Evolutionary conservation across 1,284 basidiomycete genomes (phyloP).

Genomic region (Cutaneotrichosporon sp.): DNA sequence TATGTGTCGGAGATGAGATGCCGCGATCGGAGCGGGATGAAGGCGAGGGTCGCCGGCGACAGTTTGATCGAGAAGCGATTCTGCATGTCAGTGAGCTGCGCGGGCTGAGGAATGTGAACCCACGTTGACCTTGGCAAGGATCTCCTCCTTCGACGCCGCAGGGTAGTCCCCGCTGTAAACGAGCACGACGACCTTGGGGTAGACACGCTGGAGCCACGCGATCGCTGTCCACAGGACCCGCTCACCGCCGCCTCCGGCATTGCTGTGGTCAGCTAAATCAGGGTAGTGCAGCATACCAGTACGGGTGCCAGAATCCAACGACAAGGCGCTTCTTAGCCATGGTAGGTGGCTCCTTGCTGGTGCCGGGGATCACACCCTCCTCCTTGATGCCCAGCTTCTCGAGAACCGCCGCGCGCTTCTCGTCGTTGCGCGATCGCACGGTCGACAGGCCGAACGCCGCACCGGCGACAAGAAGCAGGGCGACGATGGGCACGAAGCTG

Average conservation of each 20-base stretch:
- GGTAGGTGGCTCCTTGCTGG: conserved; percentile 32
- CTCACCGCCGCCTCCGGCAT: conserved; percentile 97
- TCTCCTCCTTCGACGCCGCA: conserved; percentile 74
- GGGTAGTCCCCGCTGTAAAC: conserved; percentile 86
- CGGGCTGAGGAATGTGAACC: conserved; percentile 25
- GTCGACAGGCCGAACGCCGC: conserved; percentile 22
- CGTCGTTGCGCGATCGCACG: conserved; percentile 32
- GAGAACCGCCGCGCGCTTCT: conserved; percentile 33
- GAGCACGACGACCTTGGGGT: conserved; percentile 70
- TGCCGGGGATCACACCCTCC: conserved; percentile 35
- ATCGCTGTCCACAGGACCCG: conserved; percentile 94
- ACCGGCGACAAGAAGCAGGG: conserved; percentile 30
- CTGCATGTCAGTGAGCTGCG: conserved; percentile 53
- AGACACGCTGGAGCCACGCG: conserved; percentile 70
- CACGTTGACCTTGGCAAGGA: conserved; percentile 80
- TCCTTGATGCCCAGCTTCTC: conserved; percentile 38
- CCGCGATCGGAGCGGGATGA: conserved; percentile 74
- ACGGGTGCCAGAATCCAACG: conserved; percentile 92
- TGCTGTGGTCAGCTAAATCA: conserved; percentile 59
- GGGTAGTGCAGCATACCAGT: conserved; percentile 65
- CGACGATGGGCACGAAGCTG: conserved; percentile 41
- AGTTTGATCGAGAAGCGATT: conserved; percentile 80
- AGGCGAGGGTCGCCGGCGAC: conserved; percentile 65
- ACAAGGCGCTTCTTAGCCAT: conserved; percentile 50
- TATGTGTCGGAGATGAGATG: conserved; percentile 74